Percentiles rank a stretch among this genome's conserved stretches.
Conservation (phyloP, 2,329 filamentous ascomycete genomes). For the Apiospora hydei region DNA sequence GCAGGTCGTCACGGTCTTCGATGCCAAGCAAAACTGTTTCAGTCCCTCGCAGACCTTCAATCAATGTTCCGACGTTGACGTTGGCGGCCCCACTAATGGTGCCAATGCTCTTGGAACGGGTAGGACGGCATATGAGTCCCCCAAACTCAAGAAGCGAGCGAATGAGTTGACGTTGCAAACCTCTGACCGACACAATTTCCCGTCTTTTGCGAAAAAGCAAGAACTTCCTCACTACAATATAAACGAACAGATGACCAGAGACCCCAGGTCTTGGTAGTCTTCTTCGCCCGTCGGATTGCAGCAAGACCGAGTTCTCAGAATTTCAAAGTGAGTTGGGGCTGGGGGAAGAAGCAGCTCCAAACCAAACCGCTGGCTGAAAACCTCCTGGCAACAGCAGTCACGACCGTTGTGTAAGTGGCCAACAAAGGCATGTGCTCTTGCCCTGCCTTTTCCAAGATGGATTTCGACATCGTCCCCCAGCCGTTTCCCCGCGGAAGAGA, state of each 20-base stretch:
- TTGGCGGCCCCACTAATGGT: not conserved
- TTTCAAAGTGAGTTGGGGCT: not conserved
- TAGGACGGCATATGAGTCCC: conserved; percentile 5
- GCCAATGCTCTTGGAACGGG: not conserved
- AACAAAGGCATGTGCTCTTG: not conserved
- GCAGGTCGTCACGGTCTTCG: not conserved
- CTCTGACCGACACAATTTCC: not conserved
- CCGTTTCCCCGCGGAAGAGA: not conserved
- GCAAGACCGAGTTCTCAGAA: not conserved
- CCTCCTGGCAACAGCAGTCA: not conserved
- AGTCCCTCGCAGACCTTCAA: not conserved
- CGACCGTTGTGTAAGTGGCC: conserved; percentile 1
- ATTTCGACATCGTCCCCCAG: not conserved
- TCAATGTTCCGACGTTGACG: not conserved
- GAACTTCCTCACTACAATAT: not conserved
- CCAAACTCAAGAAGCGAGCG: conserved; percentile 2
- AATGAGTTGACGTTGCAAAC: not conserved
- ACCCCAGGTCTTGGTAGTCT: not conserved
- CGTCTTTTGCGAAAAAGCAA: not conserved
- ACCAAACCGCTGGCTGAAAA: not conserved
- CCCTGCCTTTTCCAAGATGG: not conserved
- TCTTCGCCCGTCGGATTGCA: not conserved
- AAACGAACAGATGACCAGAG: not conserved
- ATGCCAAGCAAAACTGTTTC: conserved; percentile 9
- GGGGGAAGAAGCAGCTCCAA: not conserved